Percentiles rank a stretch among this genome's conserved stretches.
Evolutionary conservation across 2,329 filamentous ascomycete species (phyloP).

Genomic region (Paraphaeosphaeria minitans): DNA sequence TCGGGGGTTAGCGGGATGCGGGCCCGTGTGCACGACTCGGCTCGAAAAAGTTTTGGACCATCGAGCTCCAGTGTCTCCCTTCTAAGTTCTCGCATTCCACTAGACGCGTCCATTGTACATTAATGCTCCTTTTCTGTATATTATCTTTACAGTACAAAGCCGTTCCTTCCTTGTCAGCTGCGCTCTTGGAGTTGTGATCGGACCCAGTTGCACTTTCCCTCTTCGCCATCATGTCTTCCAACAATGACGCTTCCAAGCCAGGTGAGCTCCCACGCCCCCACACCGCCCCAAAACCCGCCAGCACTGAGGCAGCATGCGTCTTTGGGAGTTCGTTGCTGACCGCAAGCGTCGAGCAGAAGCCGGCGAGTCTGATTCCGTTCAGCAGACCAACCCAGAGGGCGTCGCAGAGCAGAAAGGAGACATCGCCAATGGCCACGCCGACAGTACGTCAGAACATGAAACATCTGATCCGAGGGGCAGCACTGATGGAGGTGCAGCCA

Average conservation of each 20-base stretch:
- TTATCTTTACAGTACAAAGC: constrained; percentile 24
- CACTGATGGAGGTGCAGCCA: constrained; percentile 45
- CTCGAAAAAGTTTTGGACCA: constrained; percentile 36
- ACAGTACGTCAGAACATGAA: constrained; percentile 33
- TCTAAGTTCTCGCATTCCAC: constrained; percentile 13
- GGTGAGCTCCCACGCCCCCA: constrained; percentile 35
- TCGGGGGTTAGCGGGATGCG: constrained; percentile 22
- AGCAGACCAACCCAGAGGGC: constrained; percentile 27
- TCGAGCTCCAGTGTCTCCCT: constrained; percentile 6
- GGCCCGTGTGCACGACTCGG: constrained; percentile 21
- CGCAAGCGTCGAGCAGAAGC: constrained; percentile 26
- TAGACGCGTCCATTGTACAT: constrained; percentile 35
- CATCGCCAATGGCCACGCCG: constrained; percentile 34
- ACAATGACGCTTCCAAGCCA: constrained; percentile 46
- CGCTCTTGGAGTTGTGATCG: constrained; percentile 25
- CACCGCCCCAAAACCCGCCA: constrained; percentile 14
- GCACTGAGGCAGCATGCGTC: background rate
- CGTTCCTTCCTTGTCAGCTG: constrained; percentile 30
- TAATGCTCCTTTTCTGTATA: constrained; percentile 42
- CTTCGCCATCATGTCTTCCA: constrained; percentile 38
- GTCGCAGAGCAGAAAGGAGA: constrained; percentile 29
- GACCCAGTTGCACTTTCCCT: constrained; percentile 9
- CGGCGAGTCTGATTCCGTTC: constrained; percentile 30
- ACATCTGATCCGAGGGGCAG: background rate
- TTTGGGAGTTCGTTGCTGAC: constrained; percentile 30